A percentile compares a stretch with the other conserved stretches of the same genome.
phyloP scores from a whole-genome alignment of 2,329 filamentous ascomycete species.

The Fusarium coffeatum region DNA sequence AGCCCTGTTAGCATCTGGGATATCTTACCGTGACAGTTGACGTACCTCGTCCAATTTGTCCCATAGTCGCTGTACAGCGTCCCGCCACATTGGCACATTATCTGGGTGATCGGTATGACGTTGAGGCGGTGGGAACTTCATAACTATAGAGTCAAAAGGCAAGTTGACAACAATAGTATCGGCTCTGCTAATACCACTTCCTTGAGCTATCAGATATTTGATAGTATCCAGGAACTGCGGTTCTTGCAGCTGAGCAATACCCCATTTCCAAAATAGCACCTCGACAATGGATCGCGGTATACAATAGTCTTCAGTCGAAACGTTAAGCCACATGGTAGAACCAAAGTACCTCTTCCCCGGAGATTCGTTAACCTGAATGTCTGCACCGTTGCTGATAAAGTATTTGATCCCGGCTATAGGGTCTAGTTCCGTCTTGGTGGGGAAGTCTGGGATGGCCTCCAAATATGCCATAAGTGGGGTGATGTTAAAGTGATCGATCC shows the following conservation, averaged over 20 bases:
- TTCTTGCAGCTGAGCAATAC: background rate
- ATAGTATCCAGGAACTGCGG: background rate
- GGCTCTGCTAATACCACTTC: background rate
- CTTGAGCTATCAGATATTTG: background rate
- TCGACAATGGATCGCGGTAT: background rate
- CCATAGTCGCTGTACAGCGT: background rate
- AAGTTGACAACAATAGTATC: background rate
- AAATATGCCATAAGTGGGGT: background rate
- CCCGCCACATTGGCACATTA: background rate
- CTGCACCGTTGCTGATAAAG: background rate
- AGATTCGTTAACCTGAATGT: background rate
- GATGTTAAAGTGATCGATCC: background rate
- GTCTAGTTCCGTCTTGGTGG: background rate
- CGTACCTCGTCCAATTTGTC: background rate
- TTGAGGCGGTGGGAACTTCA: background rate
- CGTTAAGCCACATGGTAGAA: background rate
- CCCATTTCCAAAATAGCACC: background rate
- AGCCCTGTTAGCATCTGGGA: fast-evolving
- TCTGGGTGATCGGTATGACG: background rate
- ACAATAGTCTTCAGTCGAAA: background rate
- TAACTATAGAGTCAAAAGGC: background rate
- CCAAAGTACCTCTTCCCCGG: background rate
- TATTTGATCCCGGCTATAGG: background rate
- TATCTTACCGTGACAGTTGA: fast-evolving
- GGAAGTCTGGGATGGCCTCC: background rate